phyloP scores from a whole-genome alignment of 2,329 filamentous ascomycete species.

The Verticillium dahliae region DNA sequence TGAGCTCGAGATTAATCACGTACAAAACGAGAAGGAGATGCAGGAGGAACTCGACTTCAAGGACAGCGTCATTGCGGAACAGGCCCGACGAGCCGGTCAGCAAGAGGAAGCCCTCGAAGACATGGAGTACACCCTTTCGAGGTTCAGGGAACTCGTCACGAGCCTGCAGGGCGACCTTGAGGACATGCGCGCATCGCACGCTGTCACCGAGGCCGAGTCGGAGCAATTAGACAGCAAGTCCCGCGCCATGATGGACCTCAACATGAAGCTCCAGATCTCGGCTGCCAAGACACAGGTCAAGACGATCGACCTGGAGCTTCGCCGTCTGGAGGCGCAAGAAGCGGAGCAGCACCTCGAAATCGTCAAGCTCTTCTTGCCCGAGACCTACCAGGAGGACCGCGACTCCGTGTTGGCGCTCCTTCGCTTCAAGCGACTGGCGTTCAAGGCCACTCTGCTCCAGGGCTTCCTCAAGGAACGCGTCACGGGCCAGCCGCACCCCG shows the following conservation, averaged over 20 bases:
- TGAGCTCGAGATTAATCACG: conserved; percentile 87
- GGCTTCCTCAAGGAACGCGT: conserved; percentile 74
- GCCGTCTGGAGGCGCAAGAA: conserved; percentile 81
- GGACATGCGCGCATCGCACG: conserved; percentile 86
- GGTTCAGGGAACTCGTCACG: conserved; percentile 84
- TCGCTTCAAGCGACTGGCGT: conserved; percentile 78
- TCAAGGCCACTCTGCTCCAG: conserved; percentile 78
- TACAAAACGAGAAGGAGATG: conserved; percentile 89
- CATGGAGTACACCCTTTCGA: conserved; percentile 80
- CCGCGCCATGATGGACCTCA: conserved; percentile 92
- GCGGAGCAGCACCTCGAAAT: conserved; percentile 83
- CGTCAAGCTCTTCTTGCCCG: conserved; percentile 81
- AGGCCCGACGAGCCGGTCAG: conserved; percentile 62
- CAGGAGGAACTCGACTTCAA: conserved; percentile 89
- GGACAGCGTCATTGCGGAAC: conserved; percentile 77
- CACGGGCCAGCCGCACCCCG: conserved; percentile 55
- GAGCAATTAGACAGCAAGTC: conserved; percentile 85
- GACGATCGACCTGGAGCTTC: conserved; percentile 85
- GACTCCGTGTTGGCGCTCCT: conserved; percentile 86
- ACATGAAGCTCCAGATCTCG: conserved; percentile 86
- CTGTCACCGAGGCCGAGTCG: conserved; percentile 86
- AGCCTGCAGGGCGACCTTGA: conserved; percentile 81
- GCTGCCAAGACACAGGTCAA: conserved; percentile 90
- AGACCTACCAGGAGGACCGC: conserved; percentile 71
- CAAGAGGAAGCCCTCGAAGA: conserved; percentile 80